Evolutionary conservation across 192 early-diverging fungal species (phyloP).

Genomic region (Backusella sp.): DNA sequence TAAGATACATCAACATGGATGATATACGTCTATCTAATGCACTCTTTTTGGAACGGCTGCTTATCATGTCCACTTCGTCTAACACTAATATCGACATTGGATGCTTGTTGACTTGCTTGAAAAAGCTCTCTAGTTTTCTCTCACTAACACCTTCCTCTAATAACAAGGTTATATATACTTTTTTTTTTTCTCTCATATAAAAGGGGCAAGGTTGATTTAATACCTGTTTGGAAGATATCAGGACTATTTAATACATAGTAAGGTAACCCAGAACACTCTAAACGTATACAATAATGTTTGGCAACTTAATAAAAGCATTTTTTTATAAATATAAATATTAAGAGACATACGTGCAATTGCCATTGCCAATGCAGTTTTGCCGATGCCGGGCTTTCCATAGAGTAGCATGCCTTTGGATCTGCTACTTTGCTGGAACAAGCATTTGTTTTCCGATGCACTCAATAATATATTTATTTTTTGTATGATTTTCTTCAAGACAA

Average conservation of each 20-base stretch:
- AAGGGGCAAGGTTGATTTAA: not conserved
- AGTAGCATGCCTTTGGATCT: conserved; percentile 43
- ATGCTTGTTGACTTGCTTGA: conserved; percentile 29
- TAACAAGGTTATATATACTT: not conserved
- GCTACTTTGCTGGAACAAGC: not conserved
- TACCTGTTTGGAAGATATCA: conserved; percentile 21
- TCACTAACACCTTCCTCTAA: conserved; percentile 58
- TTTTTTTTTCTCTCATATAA: not conserved
- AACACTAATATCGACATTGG: conserved; percentile 48
- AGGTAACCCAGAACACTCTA: conserved; percentile 17
- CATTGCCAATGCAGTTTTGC: conserved; percentile 49
- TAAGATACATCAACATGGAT: conserved; percentile 11
- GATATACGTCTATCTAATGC: conserved; percentile 13
- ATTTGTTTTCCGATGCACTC: not conserved
- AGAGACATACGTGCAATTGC: conserved; percentile 32
- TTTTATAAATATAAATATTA: not conserved
- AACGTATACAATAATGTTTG: not conserved
- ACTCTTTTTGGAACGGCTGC: conserved; percentile 40
- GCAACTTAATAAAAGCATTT: not conserved
- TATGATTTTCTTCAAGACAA: not conserved
- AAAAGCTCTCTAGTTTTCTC: conserved; percentile 41
- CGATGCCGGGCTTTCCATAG: conserved; percentile 51
- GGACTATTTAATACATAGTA: conserved; percentile 15
- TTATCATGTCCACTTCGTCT: conserved; percentile 58
- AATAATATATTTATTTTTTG: not conserved